Base-by-base conservation (phyloP, 257 asterid genomes). In the Solanum piurae region DNA sequence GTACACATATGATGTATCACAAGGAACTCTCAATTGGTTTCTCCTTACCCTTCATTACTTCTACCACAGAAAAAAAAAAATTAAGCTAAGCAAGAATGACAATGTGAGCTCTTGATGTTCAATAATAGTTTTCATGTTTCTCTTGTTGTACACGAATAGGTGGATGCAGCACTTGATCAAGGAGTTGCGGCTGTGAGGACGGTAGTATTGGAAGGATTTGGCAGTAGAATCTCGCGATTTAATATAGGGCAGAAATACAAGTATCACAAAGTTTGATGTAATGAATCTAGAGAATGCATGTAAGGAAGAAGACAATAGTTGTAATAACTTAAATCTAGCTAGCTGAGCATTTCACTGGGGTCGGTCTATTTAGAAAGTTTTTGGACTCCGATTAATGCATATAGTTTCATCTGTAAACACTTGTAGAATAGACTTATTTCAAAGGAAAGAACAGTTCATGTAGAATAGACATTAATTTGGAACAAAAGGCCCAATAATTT, bases 211-310 rank as follows among this genome's bases (percentile, higher is more conserved):
- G 98, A 96, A 92, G 99, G 98, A 64, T 94, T 96, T 83, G 92
- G 94, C 92, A 93, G 88, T 88, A 93, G 93, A 55, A 89, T 96
- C 46, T 95, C 88, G 62, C 94, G 98, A 89, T 97, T 97, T 91
- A 96, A 97, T 90, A 95, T 97, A 71, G 98, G 98, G 11, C 99
- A 97, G 94, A 97, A 95, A 87, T 95, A 95, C 94, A 97, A 97
- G 90, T 97, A 93, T 88, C 94, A 96, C 91, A 92, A 91, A 89
- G 95, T 94, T 85, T 92, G 90, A 94, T 87, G 77, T 36, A 21
- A 36, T 55, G 36, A 84, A 84, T 12, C 38, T 37, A 84, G 77
- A 84, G 60, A 23, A 37, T 58, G 36, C 9, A n/a, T 18, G 87
- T 40, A 25, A 36, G 62, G 16, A 80, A 80, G 66, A 46, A 9